A percentile compares a stretch with the other conserved stretches of the same genome.
These are phyloP conservation scores for Edaphochlamys debaryana DNA, from an alignment of 139 green algal species.

Conservation along the genomic window DNA sequence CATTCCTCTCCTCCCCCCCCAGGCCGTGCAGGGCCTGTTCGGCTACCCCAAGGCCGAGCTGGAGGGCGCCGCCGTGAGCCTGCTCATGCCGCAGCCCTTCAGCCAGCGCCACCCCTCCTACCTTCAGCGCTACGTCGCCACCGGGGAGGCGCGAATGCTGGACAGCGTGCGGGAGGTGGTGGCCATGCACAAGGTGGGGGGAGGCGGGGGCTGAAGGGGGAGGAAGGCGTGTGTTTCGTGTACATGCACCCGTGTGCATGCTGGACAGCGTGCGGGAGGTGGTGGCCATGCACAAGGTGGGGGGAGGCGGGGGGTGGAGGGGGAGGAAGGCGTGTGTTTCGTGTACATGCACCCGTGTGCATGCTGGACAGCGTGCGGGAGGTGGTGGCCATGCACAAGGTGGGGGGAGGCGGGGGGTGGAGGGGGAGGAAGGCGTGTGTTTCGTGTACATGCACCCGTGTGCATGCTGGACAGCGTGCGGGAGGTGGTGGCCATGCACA, in stretches of 20 bases:
- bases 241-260: too few species aligned
- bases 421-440: too few species aligned
- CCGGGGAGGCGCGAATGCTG: conserved; percentile 50
- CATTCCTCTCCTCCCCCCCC: too few species aligned
- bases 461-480: neutral
- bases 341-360: too few species aligned
- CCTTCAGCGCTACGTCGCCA: conserved; percentile 37
- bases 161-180: conserved; percentile 54
- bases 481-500: neutral
- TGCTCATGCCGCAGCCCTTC: conserved; percentile 54
- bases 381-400: conserved; percentile 1
- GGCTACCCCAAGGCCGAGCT: conserved; percentile 41
- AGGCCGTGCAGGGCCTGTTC: conserved; percentile 40
- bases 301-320: too few species aligned
- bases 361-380: neutral
- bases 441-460: too few species aligned
- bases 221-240: too few species aligned
- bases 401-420: too few species aligned
- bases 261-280: conserved; percentile 57
- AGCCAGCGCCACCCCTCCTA: neutral
- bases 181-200: conserved; percentile 46
- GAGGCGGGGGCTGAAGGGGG: too few species aligned
- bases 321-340: too few species aligned
- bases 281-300: conserved; percentile 48
- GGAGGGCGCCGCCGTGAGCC: conserved; percentile 38